A percentile compares a stretch with the other conserved stretches of the same genome.
Evolutionary conservation across 306 rosid species (phyloP).

Genomic region (Urtica urens): DNA sequence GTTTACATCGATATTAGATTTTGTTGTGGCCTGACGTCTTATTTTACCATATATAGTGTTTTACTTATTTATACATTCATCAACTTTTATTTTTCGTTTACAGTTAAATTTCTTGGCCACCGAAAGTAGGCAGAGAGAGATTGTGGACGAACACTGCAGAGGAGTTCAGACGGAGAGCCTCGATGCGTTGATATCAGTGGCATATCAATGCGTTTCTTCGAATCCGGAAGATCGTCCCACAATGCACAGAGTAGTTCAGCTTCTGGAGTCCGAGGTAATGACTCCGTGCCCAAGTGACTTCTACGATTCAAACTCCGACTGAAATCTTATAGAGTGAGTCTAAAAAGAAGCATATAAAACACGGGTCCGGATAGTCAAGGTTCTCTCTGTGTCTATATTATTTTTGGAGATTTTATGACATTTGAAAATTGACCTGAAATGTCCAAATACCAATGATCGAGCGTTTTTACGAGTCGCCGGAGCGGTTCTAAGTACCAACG

Average conservation of each 20-base stretch:
- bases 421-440: conserved; percentile 20
- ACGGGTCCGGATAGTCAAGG: conserved; percentile 20
- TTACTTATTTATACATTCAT: too few species aligned
- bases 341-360: conserved; percentile 12
- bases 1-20: too few species aligned
- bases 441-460: conserved; percentile 16
- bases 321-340: conserved; percentile 16
- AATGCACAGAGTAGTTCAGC: conserved; percentile 92
- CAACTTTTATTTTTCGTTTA: neutral
- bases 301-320: conserved; percentile 77
- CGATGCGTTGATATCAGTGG: conserved; percentile 73
- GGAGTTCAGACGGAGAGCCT: conserved; percentile 84
- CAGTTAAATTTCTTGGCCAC: conserved; percentile 89
- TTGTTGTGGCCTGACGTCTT: too few species aligned
- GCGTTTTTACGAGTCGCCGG: conserved; percentile 5
- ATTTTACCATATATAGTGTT: too few species aligned
- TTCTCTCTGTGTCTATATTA: conserved; percentile 16
- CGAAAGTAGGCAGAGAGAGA: conserved; percentile 72
- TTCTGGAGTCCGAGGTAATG: conserved; percentile 90
- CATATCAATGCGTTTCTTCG: conserved; percentile 83
- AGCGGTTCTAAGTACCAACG: conserved; percentile 7
- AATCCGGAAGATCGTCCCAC: conserved; percentile 89
- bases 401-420: conserved; percentile 23
- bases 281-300: conserved; percentile 98
- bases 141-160: conserved; percentile 68